Percentiles rank a stretch among this genome's conserved stretches.
These are phyloP conservation scores for Globisporangium cystogenes DNA, from an alignment of 352 stramenopile species.

Conservation along the genomic window DNA sequence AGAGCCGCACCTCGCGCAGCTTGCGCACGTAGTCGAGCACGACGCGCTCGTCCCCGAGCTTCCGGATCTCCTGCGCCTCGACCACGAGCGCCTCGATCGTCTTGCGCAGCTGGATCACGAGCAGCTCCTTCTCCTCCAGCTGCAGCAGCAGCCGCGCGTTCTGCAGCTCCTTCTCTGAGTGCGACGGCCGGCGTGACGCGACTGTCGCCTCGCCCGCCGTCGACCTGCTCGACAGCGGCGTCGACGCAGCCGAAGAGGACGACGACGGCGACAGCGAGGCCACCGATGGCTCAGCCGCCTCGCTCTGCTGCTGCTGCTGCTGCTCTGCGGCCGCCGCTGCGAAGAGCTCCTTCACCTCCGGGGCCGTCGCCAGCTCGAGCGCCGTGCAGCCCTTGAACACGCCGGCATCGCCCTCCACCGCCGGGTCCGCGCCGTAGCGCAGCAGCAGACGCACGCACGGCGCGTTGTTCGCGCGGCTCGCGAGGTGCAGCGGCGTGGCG, in stretches of 20 bases:
- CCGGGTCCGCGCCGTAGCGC: constrained; percentile 29
- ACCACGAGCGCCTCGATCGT: constrained; percentile 75
- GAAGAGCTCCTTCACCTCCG: constrained; percentile 39
- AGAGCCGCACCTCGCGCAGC: constrained; percentile 43
- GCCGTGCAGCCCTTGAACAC: constrained; percentile 53
- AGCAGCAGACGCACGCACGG: constrained; percentile 56
- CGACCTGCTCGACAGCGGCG: constrained; percentile 2
- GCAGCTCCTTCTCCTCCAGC: constrained; percentile 79
- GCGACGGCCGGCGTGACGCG: constrained; percentile 3
- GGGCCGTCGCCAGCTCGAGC: constrained; percentile 42
- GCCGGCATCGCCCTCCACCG: constrained; percentile 34
- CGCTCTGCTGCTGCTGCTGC: neutral
- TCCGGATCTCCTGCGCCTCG: constrained; percentile 68
- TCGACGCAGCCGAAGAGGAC: neutral
- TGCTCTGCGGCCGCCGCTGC: neutral
- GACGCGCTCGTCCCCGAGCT: constrained; percentile 71
- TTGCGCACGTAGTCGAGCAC: constrained; percentile 85
- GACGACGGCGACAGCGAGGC: neutral
- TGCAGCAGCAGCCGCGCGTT: constrained; percentile 40
- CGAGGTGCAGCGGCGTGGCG: constrained; percentile 71
- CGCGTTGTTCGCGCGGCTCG: constrained; percentile 45
- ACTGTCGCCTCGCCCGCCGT: neutral
- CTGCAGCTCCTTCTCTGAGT: constrained; percentile 12
- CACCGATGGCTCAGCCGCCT: neutral
- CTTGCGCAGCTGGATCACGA: constrained; percentile 73